A percentile compares a stretch with the other conserved stretches of the same genome.
phyloP scores from a whole-genome alignment of 768 basidiomycete species.

The Hysterangium stoloniferum region DNA sequence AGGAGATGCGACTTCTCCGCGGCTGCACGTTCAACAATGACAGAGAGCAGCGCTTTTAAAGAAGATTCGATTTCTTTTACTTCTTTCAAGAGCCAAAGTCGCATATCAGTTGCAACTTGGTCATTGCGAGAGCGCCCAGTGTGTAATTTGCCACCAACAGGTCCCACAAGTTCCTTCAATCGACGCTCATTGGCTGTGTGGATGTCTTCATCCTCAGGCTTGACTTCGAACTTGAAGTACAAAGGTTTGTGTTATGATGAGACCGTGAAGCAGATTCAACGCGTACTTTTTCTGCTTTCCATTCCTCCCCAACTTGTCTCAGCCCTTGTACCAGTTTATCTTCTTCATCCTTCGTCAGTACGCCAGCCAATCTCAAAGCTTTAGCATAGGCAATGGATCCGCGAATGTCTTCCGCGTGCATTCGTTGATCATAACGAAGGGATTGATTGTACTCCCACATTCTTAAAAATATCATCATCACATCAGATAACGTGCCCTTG shows the following conservation, averaged over 20 bases:
- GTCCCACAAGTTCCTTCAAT: constrained; percentile 85
- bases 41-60: constrained; percentile 72
- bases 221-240: constrained; percentile 53
- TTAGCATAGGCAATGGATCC: constrained; percentile 97
- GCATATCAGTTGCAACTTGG: constrained; percentile 98
- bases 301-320: constrained; percentile 69
- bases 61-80: constrained; percentile 56
- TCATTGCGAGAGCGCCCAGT: constrained; percentile 97
- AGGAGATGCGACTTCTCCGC: constrained; percentile 85
- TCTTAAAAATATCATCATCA: constrained; percentile 32
- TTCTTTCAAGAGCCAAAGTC: constrained; percentile 87
- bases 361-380: constrained; percentile 70
- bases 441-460: constrained; percentile 99
- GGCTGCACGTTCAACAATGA: constrained; percentile 89
- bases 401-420: constrained; percentile 85
- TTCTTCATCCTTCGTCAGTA: constrained; percentile 74
- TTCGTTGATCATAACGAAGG: constrained; percentile 86
- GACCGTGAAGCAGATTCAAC: not conserved
- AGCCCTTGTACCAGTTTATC: constrained; percentile 67
- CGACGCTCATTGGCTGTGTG: constrained; percentile 98
- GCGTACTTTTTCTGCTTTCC: constrained; percentile 68
- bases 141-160: constrained; percentile 91
- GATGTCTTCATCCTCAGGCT: constrained; percentile 95
- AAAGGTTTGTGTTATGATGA: not conserved
- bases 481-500: not conserved